These are phyloP conservation scores for Aspergillus proliferans DNA, from an alignment of 2,329 filamentous ascomycete genomes.

Conservation along the genomic window DNA sequence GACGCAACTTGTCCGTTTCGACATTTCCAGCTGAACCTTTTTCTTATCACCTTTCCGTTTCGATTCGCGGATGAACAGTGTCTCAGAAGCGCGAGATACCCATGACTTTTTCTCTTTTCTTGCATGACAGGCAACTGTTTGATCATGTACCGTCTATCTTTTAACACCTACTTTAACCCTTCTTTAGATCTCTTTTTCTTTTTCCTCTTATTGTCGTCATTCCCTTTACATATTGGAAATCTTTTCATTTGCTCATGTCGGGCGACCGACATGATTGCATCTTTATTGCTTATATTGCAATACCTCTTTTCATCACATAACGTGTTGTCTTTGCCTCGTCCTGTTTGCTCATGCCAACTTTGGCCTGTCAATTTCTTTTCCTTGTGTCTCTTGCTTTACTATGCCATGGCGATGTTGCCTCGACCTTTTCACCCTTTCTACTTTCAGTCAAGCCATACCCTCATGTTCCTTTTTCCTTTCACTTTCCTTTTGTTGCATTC, in stretches of 20 bases:
- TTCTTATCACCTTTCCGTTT: conserved; percentile 1
- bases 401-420: conserved; percentile 1
- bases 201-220: not conserved
- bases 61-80: conserved; percentile 3
- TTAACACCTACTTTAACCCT: conserved; percentile 6
- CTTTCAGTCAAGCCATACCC: conserved; percentile 1
- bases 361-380: conserved; percentile 6
- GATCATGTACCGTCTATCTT: conserved; percentile 13
- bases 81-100: conserved; percentile 1
- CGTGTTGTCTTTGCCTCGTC: conserved; percentile 1
- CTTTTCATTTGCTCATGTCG: not conserved
- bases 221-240: not conserved
- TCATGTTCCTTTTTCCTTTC: not conserved
- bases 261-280: not conserved
- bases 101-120: conserved; percentile 2
- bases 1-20: conserved; percentile 6
- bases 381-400: conserved; percentile 1
- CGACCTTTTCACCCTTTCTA: conserved; percentile 2
- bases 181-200: conserved; percentile 6
- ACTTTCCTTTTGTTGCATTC: conserved; percentile 7
- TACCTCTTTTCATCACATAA: conserved; percentile 3
- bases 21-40: conserved; percentile 1
- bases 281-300: conserved; percentile 1
- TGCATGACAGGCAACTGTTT: conserved; percentile 8
- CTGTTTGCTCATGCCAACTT: conserved; percentile 1